A percentile compares a stretch with the other conserved stretches of the same genome.
Evolutionary conservation across 164 flowering plant genomes (phyloP).

Genomic region (Piper betle): DNA sequence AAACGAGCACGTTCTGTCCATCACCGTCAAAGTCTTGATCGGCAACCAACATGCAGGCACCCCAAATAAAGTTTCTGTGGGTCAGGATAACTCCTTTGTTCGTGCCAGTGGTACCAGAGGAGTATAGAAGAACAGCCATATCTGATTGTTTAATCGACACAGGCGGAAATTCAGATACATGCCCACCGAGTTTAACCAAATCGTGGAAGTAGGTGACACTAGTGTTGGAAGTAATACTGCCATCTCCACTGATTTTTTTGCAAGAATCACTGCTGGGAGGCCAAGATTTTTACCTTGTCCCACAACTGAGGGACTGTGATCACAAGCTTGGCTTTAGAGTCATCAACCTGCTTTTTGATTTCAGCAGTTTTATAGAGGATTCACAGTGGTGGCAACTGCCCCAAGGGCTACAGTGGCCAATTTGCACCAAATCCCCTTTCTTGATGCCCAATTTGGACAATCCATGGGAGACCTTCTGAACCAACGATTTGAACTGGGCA

Average conservation of each 20-base stretch:
- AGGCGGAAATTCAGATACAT: conserved; percentile 19
- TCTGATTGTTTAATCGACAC: conserved; percentile 38
- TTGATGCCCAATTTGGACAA: conserved; percentile 36
- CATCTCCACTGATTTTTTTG: background rate
- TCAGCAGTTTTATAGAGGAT: conserved; percentile 53
- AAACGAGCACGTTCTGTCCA: conserved; percentile 24
- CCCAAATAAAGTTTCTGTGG: conserved; percentile 53
- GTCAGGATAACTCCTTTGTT: conserved; percentile 67
- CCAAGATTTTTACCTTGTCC: conserved; percentile 47
- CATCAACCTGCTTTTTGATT: conserved; percentile 50
- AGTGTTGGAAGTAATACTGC: background rate
- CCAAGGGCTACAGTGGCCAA: conserved; percentile 51
- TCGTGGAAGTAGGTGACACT: conserved; percentile 20
- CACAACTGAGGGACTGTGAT: conserved; percentile 49
- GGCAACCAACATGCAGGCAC: conserved; percentile 25
- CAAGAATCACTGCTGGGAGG: conserved; percentile 38
- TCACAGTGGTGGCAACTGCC: conserved; percentile 64
- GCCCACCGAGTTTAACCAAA: conserved; percentile 21
- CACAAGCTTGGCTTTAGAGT: conserved; percentile 49
- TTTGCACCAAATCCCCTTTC: conserved; percentile 57
- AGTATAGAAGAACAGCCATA: conserved; percentile 62
- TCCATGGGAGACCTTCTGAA: conserved; percentile 33
- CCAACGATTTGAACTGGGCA: conserved; percentile 29
- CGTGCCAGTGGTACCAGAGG: conserved; percentile 77
- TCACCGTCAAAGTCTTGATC: conserved; percentile 45